Evolutionary conservation across 306 rosid genomes (phyloP), one percentile per base, ranked within the genome.

Genomic region (Arachis hypogaea): DNA sequence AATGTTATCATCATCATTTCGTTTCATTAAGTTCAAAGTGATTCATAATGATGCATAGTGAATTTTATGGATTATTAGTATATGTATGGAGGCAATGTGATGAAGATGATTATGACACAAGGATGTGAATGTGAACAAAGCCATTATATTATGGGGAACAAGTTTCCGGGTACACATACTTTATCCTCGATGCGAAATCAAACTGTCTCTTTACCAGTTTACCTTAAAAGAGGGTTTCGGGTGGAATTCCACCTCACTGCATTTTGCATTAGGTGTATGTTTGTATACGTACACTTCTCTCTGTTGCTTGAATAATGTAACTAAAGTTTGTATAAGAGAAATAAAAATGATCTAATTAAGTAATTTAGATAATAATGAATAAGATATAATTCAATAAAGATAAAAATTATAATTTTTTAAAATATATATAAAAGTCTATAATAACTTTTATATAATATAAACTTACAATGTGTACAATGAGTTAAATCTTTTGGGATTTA

Each of bases 231-330:
- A 54, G 59, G 59, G 80, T 33, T 54, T 70, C 74, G 36, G 71
- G 91, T 90, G 96, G 86, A 84, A 85, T 70, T 88, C 90, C 96
- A 86, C 28, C 28, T 22, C 28, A 22, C 28, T 22, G 28, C 28
- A 22, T 22, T 22, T 22, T 22, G 28, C 28, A 22, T 22, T 22
- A 22, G 28, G 1, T 22, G 28, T 22, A 22, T 22, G 28, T 22
- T 22, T 22, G 28, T 22, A 22, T 22, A 22, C 28, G 28, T 1
- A 22, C 1, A 22, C 28, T 22, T 22, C 22, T 22, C 22, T 22
- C 22, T 22, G 22, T 22, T 22, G 22, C 22, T 22, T 22, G 22
- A 22, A 22, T 22, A 22, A 22, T 22, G 22, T 22, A 22, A 22
- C 22, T 22, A 22, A 22, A 22, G 22, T 22, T 22, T 22, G 22